Percentiles rank a stretch among this genome's conserved stretches.
These are phyloP conservation scores for Colletotrichum sp. DNA, from an alignment of 2,329 filamentous ascomycete genomes.

Conservation along the genomic window DNA sequence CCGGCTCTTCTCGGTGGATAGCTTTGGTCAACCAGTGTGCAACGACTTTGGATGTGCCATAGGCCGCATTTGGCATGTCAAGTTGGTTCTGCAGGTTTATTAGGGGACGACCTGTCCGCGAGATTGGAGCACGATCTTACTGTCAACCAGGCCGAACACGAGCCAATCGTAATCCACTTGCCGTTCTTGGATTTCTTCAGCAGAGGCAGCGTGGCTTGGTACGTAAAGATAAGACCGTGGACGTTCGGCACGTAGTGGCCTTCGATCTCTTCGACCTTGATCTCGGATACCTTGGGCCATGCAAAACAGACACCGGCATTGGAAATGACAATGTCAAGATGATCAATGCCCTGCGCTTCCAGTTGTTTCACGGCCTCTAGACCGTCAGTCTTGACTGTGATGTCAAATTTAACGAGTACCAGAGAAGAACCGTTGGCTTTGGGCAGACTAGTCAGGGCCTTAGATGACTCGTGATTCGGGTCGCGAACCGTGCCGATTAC, in stretches of 20 bases:
- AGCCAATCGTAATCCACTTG: background rate
- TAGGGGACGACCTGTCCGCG: background rate
- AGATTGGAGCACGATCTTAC: background rate
- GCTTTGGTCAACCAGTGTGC: background rate
- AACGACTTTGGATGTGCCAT: background rate
- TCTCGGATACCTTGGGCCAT: slow-evolving; percentile 34
- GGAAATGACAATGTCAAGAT: slow-evolving; percentile 55
- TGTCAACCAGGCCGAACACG: background rate
- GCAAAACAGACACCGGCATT: slow-evolving; percentile 50
- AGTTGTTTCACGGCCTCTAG: slow-evolving; percentile 36
- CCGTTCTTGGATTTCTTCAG: slow-evolving; percentile 32
- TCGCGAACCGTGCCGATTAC: slow-evolving; percentile 44
- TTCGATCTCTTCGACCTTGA: slow-evolving; percentile 38
- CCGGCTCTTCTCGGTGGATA: background rate
- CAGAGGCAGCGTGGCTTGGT: slow-evolving; percentile 47
- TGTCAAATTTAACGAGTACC: slow-evolving; percentile 48
- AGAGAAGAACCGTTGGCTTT: slow-evolving; percentile 38
- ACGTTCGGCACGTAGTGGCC: slow-evolving; percentile 36
- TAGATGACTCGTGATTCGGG: slow-evolving; percentile 26
- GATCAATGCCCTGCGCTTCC: slow-evolving; percentile 36
- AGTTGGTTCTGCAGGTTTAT: background rate
- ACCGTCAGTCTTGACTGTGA: slow-evolving; percentile 34
- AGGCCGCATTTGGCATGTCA: background rate
- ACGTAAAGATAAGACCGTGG: slow-evolving; percentile 44
- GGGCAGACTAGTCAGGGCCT: slow-evolving; percentile 37